Conservation (phyloP, 768 basidiomycete genomes). For the Guyanaporus albipodus region DNA sequence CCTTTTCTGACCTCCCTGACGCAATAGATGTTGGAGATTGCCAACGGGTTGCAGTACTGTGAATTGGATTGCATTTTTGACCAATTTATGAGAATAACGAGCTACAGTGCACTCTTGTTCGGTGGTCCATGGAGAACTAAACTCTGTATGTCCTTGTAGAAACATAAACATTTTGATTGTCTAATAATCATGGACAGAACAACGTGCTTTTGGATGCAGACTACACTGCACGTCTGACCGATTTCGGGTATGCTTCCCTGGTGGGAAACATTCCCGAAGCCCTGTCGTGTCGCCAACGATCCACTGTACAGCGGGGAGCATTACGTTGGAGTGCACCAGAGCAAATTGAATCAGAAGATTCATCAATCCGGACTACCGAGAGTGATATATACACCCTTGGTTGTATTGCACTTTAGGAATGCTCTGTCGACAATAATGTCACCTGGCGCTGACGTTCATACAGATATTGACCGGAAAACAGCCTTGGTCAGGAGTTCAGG, state of each 20-base stretch:
- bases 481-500: no score
- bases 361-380: neutral
- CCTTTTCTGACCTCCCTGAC: slow-evolving; percentile 3
- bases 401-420: slow-evolving; percentile 31
- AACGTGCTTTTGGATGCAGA: slow-evolving; percentile 12
- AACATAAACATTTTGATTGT: neutral
- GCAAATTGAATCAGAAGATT: slow-evolving; percentile 22
- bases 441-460: no score
- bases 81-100: neutral
- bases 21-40: slow-evolving; percentile 11
- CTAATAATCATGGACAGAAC: neutral
- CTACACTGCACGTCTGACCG: slow-evolving; percentile 36
- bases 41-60: slow-evolving; percentile 16
- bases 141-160: neutral
- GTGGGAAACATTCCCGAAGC: no score
- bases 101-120: neutral
- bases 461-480: neutral
- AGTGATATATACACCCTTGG: slow-evolving; percentile 18
- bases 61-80: neutral
- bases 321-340: slow-evolving; percentile 4
- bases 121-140: neutral
- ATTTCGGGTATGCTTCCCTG: slow-evolving; percentile 25
- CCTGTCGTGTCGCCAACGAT: neutral
- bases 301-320: neutral
- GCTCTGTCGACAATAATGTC: slow-evolving; percentile 36